These are phyloP conservation scores for Boechera divaricarpa DNA, from an alignment of 345 rosid species.

Conservation along the genomic window DNA sequence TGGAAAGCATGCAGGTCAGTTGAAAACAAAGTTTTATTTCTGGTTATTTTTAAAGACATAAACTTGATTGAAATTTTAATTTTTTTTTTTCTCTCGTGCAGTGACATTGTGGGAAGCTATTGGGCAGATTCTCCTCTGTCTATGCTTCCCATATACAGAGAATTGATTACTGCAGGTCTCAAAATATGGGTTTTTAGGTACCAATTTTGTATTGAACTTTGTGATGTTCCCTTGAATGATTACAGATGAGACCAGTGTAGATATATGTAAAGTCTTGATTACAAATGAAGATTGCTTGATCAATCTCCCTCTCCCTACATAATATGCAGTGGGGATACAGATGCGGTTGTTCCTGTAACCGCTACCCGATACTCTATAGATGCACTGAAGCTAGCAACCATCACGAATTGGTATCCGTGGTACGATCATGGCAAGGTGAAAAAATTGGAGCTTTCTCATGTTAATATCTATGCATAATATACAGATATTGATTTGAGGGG, in stretches of 20 bases:
- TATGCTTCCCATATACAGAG: constrained; percentile 72
- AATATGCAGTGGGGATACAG: constrained; percentile 89
- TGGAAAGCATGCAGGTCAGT: constrained; percentile 91
- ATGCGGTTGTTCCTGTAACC: constrained; percentile 88
- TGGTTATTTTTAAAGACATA: constrained; percentile 15
- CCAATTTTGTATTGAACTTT: not conserved
- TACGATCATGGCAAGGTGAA: constrained; percentile 54
- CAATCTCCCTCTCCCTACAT: constrained; percentile 27
- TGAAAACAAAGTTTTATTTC: not conserved
- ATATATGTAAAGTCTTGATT: constrained; percentile 4
- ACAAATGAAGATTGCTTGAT: constrained; percentile 24
- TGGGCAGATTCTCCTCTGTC: constrained; percentile 87
- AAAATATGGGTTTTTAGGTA: constrained; percentile 93
- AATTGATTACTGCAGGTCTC: constrained; percentile 70
- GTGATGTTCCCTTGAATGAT: not conserved
- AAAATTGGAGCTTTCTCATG: constrained; percentile 11
- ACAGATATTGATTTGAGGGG: constrained; percentile 5
- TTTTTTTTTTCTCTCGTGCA: constrained; percentile 35
- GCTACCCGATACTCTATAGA: constrained; percentile 90
- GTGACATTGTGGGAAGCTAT: constrained; percentile 61
- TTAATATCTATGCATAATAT: constrained; percentile 19
- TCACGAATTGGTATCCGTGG: constrained; percentile 90
- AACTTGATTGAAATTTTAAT: not conserved
- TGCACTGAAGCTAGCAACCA: constrained; percentile 80
- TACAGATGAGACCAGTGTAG: not conserved